A percentile compares a stretch with the other conserved stretches of the same genome.
phyloP scores from a whole-genome alignment of 75 land plant genomes.

The Pinus taeda region DNA sequence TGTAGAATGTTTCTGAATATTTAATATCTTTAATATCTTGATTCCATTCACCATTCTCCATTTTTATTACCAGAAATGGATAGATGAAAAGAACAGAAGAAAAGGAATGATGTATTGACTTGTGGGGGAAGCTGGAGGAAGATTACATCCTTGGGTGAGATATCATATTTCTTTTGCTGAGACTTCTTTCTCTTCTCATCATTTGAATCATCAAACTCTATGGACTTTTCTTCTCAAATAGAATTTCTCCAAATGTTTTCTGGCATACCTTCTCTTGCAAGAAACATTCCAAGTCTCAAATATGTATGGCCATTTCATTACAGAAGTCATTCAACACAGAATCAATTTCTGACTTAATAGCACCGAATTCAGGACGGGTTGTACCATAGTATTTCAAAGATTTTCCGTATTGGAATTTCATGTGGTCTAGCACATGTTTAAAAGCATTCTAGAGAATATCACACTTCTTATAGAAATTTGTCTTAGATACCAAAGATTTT shows the following conservation, averaged over 20 bases:
- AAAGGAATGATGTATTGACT: too few species aligned
- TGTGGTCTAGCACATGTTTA: slow-evolving; percentile 49
- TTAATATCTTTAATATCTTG: too few species aligned
- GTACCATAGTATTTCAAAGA: slow-evolving; percentile 76
- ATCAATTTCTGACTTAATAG: slow-evolving; percentile 24
- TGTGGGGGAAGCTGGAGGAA: too few species aligned
- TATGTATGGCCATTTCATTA: slow-evolving; percentile 89
- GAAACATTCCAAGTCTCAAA: slow-evolving; percentile 90
- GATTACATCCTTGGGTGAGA: slow-evolving; percentile 85
- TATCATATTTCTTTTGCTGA: slow-evolving; percentile 27
- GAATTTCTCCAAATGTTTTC: slow-evolving; percentile 34
- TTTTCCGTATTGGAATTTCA: slow-evolving; percentile 61
- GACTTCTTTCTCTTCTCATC: slow-evolving; percentile 13
- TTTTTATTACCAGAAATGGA: too few species aligned
- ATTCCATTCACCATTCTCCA: too few species aligned
- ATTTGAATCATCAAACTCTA: neutral
- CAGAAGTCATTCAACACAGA: slow-evolving; percentile 26
- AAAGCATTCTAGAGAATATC: slow-evolving; percentile 35
- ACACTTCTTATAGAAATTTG: slow-evolving; percentile 41
- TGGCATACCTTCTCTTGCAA: slow-evolving; percentile 63
- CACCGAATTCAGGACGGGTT: slow-evolving; percentile 57
- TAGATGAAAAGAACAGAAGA: too few species aligned
- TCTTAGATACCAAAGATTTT: slow-evolving; percentile 68
- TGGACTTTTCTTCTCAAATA: slow-evolving; percentile 9
- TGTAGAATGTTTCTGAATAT: too few species aligned